phyloP scores from a whole-genome alignment of 768 basidiomycete species.

The Hypsizygus marmoreus region DNA sequence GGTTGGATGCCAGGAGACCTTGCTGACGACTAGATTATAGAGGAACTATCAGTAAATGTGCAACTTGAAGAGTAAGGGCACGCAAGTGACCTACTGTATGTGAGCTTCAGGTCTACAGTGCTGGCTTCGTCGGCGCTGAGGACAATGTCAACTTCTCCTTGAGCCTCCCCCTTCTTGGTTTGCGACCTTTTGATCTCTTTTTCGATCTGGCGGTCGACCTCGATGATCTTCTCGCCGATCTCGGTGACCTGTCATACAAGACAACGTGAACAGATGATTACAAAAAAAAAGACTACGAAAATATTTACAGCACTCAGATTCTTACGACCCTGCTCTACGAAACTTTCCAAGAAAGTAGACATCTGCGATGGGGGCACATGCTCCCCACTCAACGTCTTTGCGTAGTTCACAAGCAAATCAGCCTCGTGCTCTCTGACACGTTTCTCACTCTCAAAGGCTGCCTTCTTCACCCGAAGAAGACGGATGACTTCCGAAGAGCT shows the following conservation, averaged over 20 bases:
- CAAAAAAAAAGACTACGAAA: background rate
- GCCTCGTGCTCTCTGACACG: conserved; percentile 42
- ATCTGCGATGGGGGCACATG: conserved; percentile 40
- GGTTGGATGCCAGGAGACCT: conserved; percentile 52
- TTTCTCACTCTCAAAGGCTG: conserved; percentile 37
- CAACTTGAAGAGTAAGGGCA: background rate
- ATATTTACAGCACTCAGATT: conserved; percentile 32
- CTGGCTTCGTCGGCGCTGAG: conserved; percentile 39
- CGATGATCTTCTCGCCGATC: conserved; percentile 42
- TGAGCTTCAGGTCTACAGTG: conserved; percentile 46
- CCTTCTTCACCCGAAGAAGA: conserved; percentile 36
- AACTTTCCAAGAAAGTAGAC: conserved; percentile 40
- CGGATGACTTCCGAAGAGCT: conserved; percentile 36
- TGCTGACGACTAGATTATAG: conserved; percentile 44
- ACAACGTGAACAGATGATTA: background rate
- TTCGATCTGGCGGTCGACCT: conserved; percentile 40
- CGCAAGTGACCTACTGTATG: conserved; percentile 45
- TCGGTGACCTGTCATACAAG: conserved; percentile 25
- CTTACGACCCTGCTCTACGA: conserved; percentile 38
- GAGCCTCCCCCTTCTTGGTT: conserved; percentile 34
- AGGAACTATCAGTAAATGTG: background rate
- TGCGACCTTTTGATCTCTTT: conserved; percentile 30
- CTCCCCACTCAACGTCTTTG: conserved; percentile 44
- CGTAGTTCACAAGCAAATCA: conserved; percentile 44
- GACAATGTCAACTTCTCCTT: conserved; percentile 42